These are phyloP conservation scores for Colletotrichum falcatum DNA, from an alignment of 2,329 filamentous ascomycete genomes.

Conservation along the genomic window DNA sequence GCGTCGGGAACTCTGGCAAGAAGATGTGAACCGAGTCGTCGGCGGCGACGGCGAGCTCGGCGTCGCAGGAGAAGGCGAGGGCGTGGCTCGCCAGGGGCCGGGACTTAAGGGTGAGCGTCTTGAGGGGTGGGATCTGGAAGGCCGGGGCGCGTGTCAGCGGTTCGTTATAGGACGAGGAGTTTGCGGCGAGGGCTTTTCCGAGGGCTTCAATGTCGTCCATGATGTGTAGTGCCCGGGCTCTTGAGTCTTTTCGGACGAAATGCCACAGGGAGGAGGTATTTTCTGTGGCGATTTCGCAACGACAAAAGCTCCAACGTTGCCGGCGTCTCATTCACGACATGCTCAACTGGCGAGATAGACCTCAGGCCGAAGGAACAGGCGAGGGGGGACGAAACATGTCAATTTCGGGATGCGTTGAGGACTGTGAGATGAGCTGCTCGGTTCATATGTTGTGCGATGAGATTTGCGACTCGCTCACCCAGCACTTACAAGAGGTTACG, in stretches of 20 bases:
- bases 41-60: slow-evolving; percentile 67
- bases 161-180: background rate
- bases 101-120: slow-evolving; percentile 57
- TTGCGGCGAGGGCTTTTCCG: background rate
- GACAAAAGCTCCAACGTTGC: background rate
- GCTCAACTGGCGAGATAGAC: background rate
- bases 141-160: slow-evolving; percentile 1
- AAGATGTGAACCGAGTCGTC: slow-evolving; percentile 67
- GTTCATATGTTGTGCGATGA: background rate
- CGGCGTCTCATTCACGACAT: background rate
- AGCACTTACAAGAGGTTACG: background rate
- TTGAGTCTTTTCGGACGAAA: background rate
- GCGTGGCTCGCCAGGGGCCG: slow-evolving; percentile 58
- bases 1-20: slow-evolving; percentile 58
- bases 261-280: background rate
- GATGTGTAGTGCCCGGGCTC: no score
- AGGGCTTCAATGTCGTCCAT: background rate
- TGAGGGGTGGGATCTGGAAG: slow-evolving; percentile 59
- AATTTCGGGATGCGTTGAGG: background rate
- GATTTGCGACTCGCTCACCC: no score
- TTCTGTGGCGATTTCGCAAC: background rate
- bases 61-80: slow-evolving; percentile 67
- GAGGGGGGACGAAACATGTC: background rate
- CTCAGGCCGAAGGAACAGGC: no score
- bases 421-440: background rate